Conservation (phyloP, 73 alveolate species). For the Durusdinium trenchii region DNA sequence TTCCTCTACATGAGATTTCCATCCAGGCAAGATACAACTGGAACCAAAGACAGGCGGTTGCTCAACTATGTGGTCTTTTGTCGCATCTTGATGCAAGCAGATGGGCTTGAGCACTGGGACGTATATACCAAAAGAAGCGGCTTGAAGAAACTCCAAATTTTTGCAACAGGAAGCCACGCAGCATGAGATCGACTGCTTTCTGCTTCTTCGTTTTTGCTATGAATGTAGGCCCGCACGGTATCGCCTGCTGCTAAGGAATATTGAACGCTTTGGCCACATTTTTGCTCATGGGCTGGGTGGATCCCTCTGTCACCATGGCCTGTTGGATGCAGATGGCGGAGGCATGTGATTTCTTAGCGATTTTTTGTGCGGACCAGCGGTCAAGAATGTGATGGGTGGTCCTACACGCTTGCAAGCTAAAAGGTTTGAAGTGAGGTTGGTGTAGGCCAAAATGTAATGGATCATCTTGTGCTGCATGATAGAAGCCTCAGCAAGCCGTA, state of each 20-base stretch:
- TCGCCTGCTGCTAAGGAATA: not conserved
- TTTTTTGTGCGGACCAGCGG: not conserved
- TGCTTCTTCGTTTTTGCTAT: not conserved
- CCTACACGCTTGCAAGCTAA: too few relatives aligned
- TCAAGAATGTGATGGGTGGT: not conserved
- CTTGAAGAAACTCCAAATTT: too few relatives aligned
- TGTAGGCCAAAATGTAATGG: not conserved
- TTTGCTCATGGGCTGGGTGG: slow-evolving; percentile 78
- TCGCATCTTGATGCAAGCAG: not conserved
- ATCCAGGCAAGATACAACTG: slow-evolving; percentile 41
- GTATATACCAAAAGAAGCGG: not conserved
- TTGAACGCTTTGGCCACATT: slow-evolving; percentile 52
- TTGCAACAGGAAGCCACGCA: not conserved
- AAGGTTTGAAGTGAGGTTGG: not conserved
- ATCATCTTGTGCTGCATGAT: not conserved
- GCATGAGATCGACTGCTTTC: not conserved
- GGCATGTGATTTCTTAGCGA: not conserved
- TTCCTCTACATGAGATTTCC: not conserved
- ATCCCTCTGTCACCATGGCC: slow-evolving; percentile 49
- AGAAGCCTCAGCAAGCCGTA: not conserved
- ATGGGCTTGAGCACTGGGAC: not conserved
- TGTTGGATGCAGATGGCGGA: not conserved
- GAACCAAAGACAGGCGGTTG: slow-evolving; percentile 24
- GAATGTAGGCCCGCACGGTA: too few relatives aligned
- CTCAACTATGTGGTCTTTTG: slow-evolving; percentile 58